A percentile compares a stretch with the other conserved stretches of the same genome.
Conservation (phyloP, 768 basidiomycete species). For the Tulasnella sp. region DNA sequence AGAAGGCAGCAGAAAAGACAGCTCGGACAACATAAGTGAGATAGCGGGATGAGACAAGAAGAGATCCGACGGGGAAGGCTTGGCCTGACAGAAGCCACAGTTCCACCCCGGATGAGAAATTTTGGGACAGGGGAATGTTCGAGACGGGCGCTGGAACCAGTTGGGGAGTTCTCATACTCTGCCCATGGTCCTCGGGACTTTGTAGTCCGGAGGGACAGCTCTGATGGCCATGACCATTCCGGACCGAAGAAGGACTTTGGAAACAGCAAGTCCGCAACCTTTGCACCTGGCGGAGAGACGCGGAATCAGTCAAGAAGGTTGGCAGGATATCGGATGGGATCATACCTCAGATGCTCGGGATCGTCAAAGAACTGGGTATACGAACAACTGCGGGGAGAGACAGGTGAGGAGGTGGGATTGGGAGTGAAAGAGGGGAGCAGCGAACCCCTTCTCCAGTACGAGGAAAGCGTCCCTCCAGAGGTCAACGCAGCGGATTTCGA, state of each 20-base stretch:
- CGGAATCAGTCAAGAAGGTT: background rate
- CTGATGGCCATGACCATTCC: conserved; percentile 1
- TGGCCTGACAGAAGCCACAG: no score
- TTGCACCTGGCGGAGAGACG: background rate
- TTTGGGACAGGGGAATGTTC: no score
- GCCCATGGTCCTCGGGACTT: background rate
- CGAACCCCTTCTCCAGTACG: conserved; percentile 9
- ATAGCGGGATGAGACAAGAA: no score
- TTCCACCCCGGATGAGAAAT: no score
- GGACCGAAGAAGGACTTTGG: conserved; percentile 8
- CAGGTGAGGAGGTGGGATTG: background rate
- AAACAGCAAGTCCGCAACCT: conserved; percentile 7
- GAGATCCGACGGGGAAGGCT: no score
- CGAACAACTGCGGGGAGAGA: background rate
- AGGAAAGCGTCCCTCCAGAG: conserved; percentile 8
- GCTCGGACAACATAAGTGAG: no score
- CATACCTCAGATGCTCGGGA: conserved; percentile 14
- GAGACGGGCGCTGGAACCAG: no score
- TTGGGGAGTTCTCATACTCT: no score
- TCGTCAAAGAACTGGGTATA: conserved; percentile 15
- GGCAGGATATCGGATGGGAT: background rate
- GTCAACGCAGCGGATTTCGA: conserved; percentile 13
- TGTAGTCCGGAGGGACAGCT: conserved; percentile 14
- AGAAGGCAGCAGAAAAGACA: no score
- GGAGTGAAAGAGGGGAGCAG: background rate